Evolutionary conservation across 306 rosid species (phyloP).

Genomic region (Boehmeria nivea): DNA sequence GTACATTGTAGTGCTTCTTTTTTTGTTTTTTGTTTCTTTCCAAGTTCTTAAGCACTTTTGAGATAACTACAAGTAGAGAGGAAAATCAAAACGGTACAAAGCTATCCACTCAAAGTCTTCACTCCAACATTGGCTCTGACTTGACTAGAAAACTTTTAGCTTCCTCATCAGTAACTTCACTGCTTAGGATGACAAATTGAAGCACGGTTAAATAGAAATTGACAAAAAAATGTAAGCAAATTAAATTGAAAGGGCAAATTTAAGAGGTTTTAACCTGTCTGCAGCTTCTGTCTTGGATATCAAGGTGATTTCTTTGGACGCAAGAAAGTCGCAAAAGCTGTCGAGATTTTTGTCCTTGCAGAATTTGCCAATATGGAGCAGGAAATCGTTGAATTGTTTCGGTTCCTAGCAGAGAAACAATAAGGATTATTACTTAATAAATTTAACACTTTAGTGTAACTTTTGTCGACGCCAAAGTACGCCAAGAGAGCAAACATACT

Average conservation of each 20-base stretch:
- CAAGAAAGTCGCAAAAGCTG: slow-evolving; percentile 58
- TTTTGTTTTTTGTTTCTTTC: too few species aligned
- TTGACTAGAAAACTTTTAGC: slow-evolving; percentile 62
- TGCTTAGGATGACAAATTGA: slow-evolving; percentile 29
- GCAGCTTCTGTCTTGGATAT: slow-evolving; percentile 67
- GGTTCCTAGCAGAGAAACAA: slow-evolving; percentile 56
- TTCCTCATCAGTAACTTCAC: slow-evolving; percentile 74
- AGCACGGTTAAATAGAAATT: slow-evolving; percentile 16
- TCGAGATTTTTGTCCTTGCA: slow-evolving; percentile 43
- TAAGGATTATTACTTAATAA: too few species aligned
- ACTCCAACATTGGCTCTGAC: slow-evolving; percentile 33
- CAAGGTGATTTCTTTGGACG: slow-evolving; percentile 51
- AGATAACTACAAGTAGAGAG: not conserved
- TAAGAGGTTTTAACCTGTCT: slow-evolving; percentile 54
- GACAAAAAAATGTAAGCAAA: not conserved
- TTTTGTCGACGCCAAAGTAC: not conserved
- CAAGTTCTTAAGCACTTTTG: too few species aligned
- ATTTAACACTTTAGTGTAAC: too few species aligned
- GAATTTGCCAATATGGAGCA: slow-evolving; percentile 49
- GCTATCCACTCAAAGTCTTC: not conserved
- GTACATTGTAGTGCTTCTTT: too few species aligned
- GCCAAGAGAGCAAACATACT: slow-evolving; percentile 34
- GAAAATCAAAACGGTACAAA: not conserved
- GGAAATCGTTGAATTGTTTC: slow-evolving; percentile 72
- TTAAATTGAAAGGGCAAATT: not conserved